These are phyloP conservation scores for Haematococcus lacustris DNA, from an alignment of 139 green algal genomes.

Conservation along the genomic window DNA sequence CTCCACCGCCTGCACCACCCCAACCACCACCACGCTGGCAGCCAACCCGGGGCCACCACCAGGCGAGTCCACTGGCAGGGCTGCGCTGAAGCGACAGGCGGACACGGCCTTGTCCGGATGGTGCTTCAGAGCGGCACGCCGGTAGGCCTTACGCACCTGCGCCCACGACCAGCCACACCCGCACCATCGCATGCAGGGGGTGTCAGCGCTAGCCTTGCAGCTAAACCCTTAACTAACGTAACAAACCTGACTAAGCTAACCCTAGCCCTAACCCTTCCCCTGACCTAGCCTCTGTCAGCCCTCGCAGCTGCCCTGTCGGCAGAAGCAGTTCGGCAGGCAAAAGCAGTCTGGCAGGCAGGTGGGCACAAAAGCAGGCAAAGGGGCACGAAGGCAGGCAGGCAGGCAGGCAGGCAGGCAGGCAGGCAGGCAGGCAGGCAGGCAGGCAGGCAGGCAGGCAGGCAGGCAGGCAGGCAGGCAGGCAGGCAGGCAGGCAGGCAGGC, in stretches of 20 bases:
- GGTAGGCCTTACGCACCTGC: slow-evolving; percentile 43
- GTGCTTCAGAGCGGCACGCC: slow-evolving; percentile 49
- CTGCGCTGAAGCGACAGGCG: slow-evolving; percentile 15
- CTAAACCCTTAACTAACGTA: no score
- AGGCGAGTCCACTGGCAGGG: slow-evolving; percentile 6
- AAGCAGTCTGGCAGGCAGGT: no score
- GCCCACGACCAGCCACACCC: slow-evolving; percentile 11
- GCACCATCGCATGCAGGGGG: background rate
- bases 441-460: no score
- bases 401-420: no score
- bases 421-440: no score
- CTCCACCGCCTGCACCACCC: slow-evolving; percentile 8
- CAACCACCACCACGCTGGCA: background rate
- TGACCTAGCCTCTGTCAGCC: background rate
- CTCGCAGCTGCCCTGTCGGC: no score
- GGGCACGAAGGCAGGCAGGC: no score
- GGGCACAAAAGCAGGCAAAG: no score
- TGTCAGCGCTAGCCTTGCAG: background rate
- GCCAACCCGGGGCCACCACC: background rate
- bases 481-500: no score
- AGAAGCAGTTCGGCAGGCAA: no score
- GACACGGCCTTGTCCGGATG: slow-evolving; percentile 59
- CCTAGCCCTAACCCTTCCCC: background rate
- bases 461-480: no score
- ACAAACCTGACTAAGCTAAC: background rate